Conservation (phyloP, 176 grass and related monocot genomes). For the Oryza coarctata region DNA sequence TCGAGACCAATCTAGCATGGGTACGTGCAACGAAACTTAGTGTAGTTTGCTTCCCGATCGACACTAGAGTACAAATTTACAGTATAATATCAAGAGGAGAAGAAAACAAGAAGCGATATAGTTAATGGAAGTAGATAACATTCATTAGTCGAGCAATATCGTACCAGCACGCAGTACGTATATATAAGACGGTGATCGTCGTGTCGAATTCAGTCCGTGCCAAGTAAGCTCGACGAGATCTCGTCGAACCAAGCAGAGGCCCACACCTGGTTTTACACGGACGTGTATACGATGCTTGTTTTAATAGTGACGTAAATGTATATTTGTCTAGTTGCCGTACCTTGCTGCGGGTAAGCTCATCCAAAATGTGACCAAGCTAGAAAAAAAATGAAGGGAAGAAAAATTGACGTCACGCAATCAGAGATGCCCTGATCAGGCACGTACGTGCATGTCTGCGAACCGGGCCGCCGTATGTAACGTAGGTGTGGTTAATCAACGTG, state of each 20-base stretch:
- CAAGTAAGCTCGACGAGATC: background rate
- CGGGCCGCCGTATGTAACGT: background rate
- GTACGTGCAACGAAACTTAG: background rate
- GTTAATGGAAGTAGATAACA: background rate
- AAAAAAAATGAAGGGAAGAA: too few species aligned
- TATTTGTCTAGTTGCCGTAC: too few species aligned
- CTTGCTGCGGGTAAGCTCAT: background rate
- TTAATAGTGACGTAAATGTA: too few species aligned
- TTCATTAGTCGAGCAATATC: background rate
- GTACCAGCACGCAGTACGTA: background rate
- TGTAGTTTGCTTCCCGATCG: background rate
- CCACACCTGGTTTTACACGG: background rate
- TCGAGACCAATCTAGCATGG: background rate
- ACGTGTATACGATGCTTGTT: too few species aligned
- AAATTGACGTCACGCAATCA: too few species aligned
- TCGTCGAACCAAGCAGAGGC: background rate
- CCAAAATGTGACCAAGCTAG: background rate
- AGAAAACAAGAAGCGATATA: slow-evolving; percentile 11
- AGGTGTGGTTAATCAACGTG: background rate
- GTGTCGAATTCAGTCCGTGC: background rate
- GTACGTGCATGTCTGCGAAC: background rate
- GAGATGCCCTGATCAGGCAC: background rate
- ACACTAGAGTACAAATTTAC: background rate
- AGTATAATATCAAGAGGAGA: background rate
- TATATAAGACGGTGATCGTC: background rate